phyloP scores from a whole-genome alignment of 805 yeast genomes.

The Yamadazyma sp. region DNA sequence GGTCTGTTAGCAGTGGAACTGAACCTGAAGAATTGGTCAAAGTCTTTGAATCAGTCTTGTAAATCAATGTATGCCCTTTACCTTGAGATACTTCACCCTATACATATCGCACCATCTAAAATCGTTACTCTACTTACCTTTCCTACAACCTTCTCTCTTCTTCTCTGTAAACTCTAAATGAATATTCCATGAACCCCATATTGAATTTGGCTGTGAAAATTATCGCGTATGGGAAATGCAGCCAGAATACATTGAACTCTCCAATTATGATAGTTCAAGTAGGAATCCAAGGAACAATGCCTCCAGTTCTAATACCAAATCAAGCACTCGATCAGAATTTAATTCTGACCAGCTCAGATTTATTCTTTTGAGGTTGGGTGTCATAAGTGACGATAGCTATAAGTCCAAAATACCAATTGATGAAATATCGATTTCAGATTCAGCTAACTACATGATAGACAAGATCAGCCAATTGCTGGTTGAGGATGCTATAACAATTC shows the following conservation, averaged over 20 bases:
- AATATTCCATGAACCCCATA: too few species aligned
- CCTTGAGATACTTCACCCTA: too few species aligned
- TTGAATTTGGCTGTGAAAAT: too few species aligned
- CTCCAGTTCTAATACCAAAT: not conserved
- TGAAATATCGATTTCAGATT: slow-evolving; percentile 11
- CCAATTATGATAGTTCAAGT: not conserved
- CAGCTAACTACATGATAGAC: slow-evolving; percentile 24
- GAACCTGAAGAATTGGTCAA: slow-evolving; percentile 43
- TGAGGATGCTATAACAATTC: slow-evolving; percentile 26
- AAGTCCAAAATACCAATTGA: slow-evolving; percentile 4
- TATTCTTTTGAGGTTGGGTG: slow-evolving; percentile 21
- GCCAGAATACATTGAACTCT: slow-evolving; percentile 12
- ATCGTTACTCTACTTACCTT: too few species aligned
- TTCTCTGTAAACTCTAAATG: too few species aligned
- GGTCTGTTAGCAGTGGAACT: slow-evolving; percentile 60
- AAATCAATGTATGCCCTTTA: too few species aligned
- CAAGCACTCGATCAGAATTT: not conserved
- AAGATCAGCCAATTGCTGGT: slow-evolving; percentile 22
- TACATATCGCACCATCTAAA: too few species aligned
- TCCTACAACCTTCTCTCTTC: too few species aligned
- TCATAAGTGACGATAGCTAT: slow-evolving; percentile 20
- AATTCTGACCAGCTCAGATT: slow-evolving; percentile 12
- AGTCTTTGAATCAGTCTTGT: slow-evolving; percentile 29
- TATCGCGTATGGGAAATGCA: not conserved
- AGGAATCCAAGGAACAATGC: too few species aligned